Percentiles rank a stretch among this genome's conserved stretches.
phyloP scores from a whole-genome alignment of 352 stramenopile species.

The Stephanocyclus meneghinianus region DNA sequence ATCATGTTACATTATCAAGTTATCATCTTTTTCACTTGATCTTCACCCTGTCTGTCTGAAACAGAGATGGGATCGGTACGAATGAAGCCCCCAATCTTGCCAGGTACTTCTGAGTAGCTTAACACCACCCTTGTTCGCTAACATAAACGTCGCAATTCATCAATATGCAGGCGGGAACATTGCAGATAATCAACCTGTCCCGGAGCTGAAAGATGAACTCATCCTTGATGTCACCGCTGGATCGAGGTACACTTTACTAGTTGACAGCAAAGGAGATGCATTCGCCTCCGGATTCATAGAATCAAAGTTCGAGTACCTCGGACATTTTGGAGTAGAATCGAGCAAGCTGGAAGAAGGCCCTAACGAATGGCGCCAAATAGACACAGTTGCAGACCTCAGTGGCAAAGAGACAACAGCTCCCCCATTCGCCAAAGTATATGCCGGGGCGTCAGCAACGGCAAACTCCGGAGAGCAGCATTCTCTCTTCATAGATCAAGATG shows the following conservation, averaged over 20 bases:
- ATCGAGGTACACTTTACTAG: slow-evolving; percentile 31
- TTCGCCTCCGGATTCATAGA: slow-evolving; percentile 29
- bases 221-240: slow-evolving; percentile 36
- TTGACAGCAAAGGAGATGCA: slow-evolving; percentile 24
- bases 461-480: slow-evolving; percentile 35
- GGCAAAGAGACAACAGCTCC: slow-evolving; percentile 24
- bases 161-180: background rate
- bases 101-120: background rate
- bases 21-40: background rate
- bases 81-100: no score
- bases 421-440: slow-evolving; percentile 21
- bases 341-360: slow-evolving; percentile 17
- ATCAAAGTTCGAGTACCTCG: slow-evolving; percentile 23
- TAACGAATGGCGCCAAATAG: slow-evolving; percentile 26
- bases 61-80: slow-evolving; percentile 1
- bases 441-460: slow-evolving; percentile 20
- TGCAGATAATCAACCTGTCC: slow-evolving; percentile 13
- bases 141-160: background rate
- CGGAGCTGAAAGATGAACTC: slow-evolving; percentile 18
- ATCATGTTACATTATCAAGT: no score
- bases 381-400: slow-evolving; percentile 21
- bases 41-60: background rate
- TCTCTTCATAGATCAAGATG: slow-evolving; percentile 40
- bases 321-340: slow-evolving; percentile 25
- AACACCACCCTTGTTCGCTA: background rate